phyloP scores from a whole-genome alignment of 176 grass and related monocot species.

The Bolboschoenus planiculmis region DNA sequence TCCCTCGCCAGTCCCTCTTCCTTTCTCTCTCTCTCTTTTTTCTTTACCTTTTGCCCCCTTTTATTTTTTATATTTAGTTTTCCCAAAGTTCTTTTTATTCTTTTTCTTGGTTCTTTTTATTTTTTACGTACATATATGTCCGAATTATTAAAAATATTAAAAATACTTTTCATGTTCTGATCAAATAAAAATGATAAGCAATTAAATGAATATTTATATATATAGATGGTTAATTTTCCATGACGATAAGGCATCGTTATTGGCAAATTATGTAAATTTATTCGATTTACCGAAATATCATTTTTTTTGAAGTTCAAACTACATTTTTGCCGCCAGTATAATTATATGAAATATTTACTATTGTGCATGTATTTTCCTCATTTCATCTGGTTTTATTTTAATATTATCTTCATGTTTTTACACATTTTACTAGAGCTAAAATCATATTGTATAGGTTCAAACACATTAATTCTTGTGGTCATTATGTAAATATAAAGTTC shows the following conservation, averaged over 20 bases:
- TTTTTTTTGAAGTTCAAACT: not conserved
- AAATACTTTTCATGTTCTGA: not conserved
- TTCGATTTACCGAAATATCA: not conserved
- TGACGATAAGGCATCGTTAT: not conserved
- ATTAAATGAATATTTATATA: not conserved
- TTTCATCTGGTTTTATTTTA: not conserved
- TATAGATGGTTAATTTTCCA: not conserved
- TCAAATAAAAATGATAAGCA: not conserved
- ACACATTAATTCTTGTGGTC: not conserved
- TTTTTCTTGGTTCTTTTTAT: too few relatives aligned
- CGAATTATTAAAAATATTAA: too few relatives aligned
- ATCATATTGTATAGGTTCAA: not conserved
- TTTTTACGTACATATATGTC: not conserved
- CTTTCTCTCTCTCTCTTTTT: conserved; percentile 1
- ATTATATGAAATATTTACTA: not conserved
- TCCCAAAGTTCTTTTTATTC: not conserved
- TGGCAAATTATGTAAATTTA: not conserved
- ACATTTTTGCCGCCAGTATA: not conserved
- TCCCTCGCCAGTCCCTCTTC: not conserved
- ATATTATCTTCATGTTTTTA: not conserved
- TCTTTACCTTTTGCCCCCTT: not conserved
- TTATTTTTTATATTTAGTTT: not conserved
- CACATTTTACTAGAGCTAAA: not conserved
- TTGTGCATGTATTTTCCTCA: too few relatives aligned
- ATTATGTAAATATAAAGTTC: not conserved